Conservation (phyloP, 2,329 filamentous ascomycete species). For the Akanthomyces lecanii region DNA sequence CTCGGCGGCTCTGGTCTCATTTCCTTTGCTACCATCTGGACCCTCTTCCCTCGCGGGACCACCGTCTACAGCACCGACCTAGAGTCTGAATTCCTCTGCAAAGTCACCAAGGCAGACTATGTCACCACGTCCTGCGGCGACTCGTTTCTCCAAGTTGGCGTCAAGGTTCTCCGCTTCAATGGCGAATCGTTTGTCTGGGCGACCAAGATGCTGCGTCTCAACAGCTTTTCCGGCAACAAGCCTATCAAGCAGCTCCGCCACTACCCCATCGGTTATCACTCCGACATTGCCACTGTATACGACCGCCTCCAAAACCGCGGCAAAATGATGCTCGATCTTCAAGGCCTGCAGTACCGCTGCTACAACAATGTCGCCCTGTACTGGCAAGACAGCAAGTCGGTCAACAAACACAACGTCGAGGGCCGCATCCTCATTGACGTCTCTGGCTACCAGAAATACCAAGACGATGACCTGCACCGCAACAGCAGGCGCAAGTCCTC, state of each 20-base stretch:
- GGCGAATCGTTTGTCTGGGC: constrained; percentile 40
- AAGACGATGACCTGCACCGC: constrained; percentile 20
- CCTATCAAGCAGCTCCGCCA: constrained; percentile 37
- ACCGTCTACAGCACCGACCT: constrained; percentile 36
- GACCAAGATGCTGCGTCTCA: constrained; percentile 29
- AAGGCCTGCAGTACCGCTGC: constrained; percentile 37
- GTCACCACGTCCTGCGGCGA: constrained; percentile 13
- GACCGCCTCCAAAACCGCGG: constrained; percentile 32
- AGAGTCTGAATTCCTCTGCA: constrained; percentile 40
- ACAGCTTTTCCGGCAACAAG: constrained; percentile 35
- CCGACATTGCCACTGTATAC: constrained; percentile 28
- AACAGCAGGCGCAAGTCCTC: constrained; percentile 28
- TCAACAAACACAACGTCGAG: constrained; percentile 36
- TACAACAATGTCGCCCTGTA: constrained; percentile 40
- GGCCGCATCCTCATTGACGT: constrained; percentile 38
- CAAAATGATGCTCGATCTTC: constrained; percentile 38
- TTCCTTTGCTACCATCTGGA: constrained; percentile 41
- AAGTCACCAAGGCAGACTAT: constrained; percentile 34
- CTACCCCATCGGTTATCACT: constrained; percentile 35
- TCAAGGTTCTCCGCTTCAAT: constrained; percentile 36
- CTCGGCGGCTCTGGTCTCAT: constrained; percentile 36
- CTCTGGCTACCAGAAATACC: constrained; percentile 40
- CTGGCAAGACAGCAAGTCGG: constrained; percentile 16
- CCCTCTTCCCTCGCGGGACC: constrained; percentile 38
- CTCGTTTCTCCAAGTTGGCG: constrained; percentile 26